A percentile compares a stretch with the other conserved stretches of the same genome.
Evolutionary conservation across 2,329 filamentous ascomycete genomes (phyloP).

Genomic region (Ceratocystiopsis minuta): DNA sequence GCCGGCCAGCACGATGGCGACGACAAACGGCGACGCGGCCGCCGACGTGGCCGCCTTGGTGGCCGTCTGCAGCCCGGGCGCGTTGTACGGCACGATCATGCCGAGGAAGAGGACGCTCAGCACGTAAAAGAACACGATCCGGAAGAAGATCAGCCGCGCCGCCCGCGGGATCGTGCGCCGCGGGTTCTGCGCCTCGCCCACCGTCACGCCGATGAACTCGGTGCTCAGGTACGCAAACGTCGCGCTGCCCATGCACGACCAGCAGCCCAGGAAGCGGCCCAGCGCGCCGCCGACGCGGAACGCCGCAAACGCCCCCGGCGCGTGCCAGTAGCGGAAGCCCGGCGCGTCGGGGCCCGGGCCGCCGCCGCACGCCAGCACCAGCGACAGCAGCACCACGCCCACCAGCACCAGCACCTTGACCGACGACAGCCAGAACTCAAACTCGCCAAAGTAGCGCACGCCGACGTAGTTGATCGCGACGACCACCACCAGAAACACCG

Average conservation of each 20-base stretch:
- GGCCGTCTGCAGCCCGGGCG: conserved; percentile 10
- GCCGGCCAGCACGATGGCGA: conserved; percentile 49
- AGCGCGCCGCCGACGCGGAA: conserved; percentile 17
- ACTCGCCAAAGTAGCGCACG: conserved; percentile 24
- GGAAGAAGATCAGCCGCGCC: conserved; percentile 13
- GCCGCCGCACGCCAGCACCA: conserved; percentile 23
- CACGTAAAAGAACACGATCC: conserved; percentile 15
- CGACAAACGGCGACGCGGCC: conserved; percentile 46
- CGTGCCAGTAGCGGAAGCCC: conserved; percentile 21
- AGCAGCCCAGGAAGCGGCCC: not conserved
- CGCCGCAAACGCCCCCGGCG: conserved; percentile 36
- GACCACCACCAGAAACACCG: no score
- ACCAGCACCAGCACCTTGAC: conserved; percentile 19
- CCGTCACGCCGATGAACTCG: conserved; percentile 10
- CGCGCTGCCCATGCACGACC: conserved; percentile 14
- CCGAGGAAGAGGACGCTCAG: conserved; percentile 16
- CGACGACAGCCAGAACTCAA: conserved; percentile 27
- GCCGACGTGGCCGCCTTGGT: conserved; percentile 23
- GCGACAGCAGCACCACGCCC: conserved; percentile 29
- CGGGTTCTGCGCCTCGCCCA: conserved; percentile 10
- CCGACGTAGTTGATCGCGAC: no score
- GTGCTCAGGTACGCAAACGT: conserved; percentile 11
- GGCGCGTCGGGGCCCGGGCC: conserved; percentile 11
- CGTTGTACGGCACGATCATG: conserved; percentile 13
- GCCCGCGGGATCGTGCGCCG: conserved; percentile 9